Evolutionary conservation across 345 rosid species (phyloP).

Genomic region (Citrus inodora): DNA sequence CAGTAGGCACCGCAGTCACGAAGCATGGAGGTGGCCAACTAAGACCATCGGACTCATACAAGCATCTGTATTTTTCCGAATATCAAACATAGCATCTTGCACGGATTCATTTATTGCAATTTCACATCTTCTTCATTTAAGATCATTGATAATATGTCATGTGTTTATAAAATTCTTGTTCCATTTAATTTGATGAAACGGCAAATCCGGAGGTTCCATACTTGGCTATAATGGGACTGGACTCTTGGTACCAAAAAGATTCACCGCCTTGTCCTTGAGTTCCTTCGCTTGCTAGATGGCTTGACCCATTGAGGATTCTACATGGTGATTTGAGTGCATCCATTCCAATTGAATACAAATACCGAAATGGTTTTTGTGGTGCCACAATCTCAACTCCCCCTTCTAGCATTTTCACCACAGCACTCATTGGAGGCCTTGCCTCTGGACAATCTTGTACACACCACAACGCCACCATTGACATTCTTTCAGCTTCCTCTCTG

Average conservation of each 20-base stretch:
- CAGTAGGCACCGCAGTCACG: no score
- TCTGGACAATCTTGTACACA: conserved; percentile 30
- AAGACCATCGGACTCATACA: no score
- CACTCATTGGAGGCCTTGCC: conserved; percentile 32
- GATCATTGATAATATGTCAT: no score
- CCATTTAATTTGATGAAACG: background rate
- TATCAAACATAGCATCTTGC: no score
- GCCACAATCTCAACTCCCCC: conserved; percentile 21
- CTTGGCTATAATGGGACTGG: background rate
- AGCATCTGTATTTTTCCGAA: no score
- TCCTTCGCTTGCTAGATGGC: background rate
- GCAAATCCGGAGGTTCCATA: background rate
- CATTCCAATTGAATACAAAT: conserved; percentile 17
- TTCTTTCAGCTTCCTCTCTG: conserved; percentile 21
- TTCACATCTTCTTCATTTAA: no score
- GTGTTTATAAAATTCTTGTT: no score
- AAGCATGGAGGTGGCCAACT: no score
- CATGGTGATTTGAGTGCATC: background rate
- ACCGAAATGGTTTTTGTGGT: conserved; percentile 26
- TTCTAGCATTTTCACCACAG: conserved; percentile 32
- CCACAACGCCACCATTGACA: conserved; percentile 25
- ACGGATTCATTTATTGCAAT: no score
- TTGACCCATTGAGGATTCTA: background rate
- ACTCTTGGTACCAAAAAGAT: conserved; percentile 3
- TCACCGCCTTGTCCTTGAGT: background rate